A percentile compares a stretch with the other conserved stretches of the same genome.
phyloP scores from a whole-genome alignment of 31 red algal species.

The Asparagopsis taxiformis region DNA sequence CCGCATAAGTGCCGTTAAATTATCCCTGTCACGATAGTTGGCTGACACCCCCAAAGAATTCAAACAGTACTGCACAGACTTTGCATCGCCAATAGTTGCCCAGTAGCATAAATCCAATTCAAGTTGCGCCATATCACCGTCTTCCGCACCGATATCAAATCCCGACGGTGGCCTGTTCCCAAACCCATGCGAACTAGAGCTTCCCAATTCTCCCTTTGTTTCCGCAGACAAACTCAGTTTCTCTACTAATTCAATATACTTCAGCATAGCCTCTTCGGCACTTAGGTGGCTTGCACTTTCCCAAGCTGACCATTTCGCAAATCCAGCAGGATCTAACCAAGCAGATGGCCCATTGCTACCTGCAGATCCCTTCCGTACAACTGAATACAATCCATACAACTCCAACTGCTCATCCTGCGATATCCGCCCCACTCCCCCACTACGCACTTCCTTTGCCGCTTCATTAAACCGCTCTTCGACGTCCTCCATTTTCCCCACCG shows the following conservation, averaged over 20 bases:
- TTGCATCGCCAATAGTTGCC: slow-evolving; percentile 37
- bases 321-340: slow-evolving; percentile 39
- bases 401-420: slow-evolving; percentile 42
- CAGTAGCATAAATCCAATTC: slow-evolving; percentile 65
- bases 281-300: slow-evolving; percentile 25
- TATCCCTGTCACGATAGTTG: slow-evolving; percentile 29
- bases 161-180: slow-evolving; percentile 33
- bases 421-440: slow-evolving; percentile 17
- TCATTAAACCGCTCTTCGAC: slow-evolving; percentile 9
- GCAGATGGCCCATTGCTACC: slow-evolving; percentile 35
- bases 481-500: neutral
- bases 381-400: slow-evolving; percentile 62
- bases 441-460: slow-evolving; percentile 17
- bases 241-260: slow-evolving; percentile 37
- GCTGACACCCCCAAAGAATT: slow-evolving; percentile 13
- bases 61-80: slow-evolving; percentile 35
- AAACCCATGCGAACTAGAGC: slow-evolving; percentile 10
- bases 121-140: neutral
- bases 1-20: slow-evolving; percentile 60
- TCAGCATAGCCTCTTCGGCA: slow-evolving; percentile 46
- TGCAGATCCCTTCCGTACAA: slow-evolving; percentile 54
- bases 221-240: neutral
- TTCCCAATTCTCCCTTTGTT: neutral
- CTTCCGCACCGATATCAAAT: slow-evolving; percentile 28
- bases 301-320: slow-evolving; percentile 78